Percentiles rank a stretch among this genome's conserved stretches.
phyloP scores from a whole-genome alignment of 345 rosid genomes.

The Combretum micranthum region DNA sequence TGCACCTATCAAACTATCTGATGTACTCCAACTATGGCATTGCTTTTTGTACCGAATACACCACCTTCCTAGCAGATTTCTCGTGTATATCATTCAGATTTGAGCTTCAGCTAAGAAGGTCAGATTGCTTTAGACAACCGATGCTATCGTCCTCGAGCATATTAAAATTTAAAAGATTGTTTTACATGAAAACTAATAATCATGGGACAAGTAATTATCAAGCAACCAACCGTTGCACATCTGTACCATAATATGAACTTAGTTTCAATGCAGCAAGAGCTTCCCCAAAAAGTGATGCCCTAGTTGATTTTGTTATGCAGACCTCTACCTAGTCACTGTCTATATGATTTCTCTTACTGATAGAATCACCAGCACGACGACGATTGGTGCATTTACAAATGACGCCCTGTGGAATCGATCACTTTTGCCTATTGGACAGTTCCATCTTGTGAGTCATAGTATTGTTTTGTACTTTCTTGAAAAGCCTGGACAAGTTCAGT shows the following conservation, averaged over 20 bases:
- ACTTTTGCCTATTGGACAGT: conserved; percentile 73
- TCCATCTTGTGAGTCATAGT: conserved; percentile 66
- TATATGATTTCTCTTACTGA: conserved; percentile 37
- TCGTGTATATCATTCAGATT: no score
- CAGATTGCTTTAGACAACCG: no score
- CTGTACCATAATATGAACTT: conserved; percentile 37
- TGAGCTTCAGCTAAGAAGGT: no score
- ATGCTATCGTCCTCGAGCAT: no score
- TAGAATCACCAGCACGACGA: conserved; percentile 19
- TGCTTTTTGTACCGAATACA: no score
- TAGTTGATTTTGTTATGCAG: conserved; percentile 47
- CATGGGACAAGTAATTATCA: conserved; percentile 3
- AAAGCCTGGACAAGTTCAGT: conserved; percentile 69
- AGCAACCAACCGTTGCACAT: conserved; percentile 32
- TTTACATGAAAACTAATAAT: background rate
- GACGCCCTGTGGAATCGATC: conserved; percentile 78
- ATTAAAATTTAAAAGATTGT: no score
- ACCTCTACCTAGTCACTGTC: conserved; percentile 82
- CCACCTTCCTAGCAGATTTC: no score
- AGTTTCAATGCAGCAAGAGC: conserved; percentile 68
- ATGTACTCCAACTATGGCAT: no score
- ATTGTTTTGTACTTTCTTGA: conserved; percentile 70
- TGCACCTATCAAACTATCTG: no score
- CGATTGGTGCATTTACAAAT: conserved; percentile 41
- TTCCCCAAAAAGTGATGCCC: conserved; percentile 71